Evolutionary conservation across 768 basidiomycete species (phyloP).

Genomic region (Sporobolomyces roseus): DNA sequence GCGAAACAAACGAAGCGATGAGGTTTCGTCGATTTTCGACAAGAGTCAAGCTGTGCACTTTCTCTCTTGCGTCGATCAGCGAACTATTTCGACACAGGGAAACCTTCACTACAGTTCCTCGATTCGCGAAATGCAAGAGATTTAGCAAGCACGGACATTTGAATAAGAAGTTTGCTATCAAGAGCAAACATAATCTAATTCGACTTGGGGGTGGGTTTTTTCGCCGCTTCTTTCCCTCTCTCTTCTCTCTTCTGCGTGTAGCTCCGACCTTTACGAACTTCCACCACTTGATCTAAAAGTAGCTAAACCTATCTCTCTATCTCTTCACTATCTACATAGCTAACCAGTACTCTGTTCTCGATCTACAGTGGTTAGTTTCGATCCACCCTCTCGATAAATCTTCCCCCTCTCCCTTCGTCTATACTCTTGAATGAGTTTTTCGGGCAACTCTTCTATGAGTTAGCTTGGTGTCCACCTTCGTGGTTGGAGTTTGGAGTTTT

Average conservation of each 20-base stretch:
- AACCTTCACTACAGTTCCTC: too few relatives aligned
- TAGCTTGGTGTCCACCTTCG: constrained; percentile 22
- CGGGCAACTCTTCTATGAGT: neutral
- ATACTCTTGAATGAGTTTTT: neutral
- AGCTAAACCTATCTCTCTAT: neutral
- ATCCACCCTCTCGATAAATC: neutral
- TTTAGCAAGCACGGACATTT: too few relatives aligned
- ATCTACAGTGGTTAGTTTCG: constrained; percentile 30
- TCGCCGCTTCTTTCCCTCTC: neutral
- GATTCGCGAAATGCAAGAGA: too few relatives aligned
- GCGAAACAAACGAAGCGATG: too few relatives aligned
- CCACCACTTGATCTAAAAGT: constrained; percentile 23
- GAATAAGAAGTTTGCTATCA: too few relatives aligned
- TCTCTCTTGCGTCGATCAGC: too few relatives aligned
- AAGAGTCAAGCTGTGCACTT: too few relatives aligned
- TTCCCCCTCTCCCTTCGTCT: neutral
- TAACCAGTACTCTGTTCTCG: constrained; percentile 6
- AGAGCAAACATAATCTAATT: too few relatives aligned
- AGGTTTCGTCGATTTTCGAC: too few relatives aligned
- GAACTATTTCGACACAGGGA: too few relatives aligned
- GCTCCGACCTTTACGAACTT: constrained; percentile 17
- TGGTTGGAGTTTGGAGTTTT: constrained; percentile 30
- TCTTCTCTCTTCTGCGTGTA: constrained; percentile 6
- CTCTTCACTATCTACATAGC: neutral
- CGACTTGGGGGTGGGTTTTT: too few relatives aligned